phyloP scores from a whole-genome alignment of 78 protist genomes.

The Paratrimastix pyriformis region DNA sequence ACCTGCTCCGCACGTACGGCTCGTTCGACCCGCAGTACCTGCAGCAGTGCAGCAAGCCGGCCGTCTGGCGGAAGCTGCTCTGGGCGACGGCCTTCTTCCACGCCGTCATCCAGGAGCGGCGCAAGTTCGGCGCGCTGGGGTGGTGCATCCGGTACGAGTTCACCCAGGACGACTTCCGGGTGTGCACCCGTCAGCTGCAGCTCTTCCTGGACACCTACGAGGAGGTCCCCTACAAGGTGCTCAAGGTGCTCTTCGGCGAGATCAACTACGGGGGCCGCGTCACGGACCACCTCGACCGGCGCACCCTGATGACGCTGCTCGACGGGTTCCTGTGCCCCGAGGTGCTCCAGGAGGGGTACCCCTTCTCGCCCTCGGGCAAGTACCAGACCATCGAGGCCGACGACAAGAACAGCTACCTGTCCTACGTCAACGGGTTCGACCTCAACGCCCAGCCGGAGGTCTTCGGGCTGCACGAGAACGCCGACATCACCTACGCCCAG shows the following conservation, averaged over 20 bases:
- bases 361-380: constrained; percentile 35
- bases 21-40: constrained; percentile 33
- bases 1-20: constrained; percentile 42
- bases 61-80: constrained; percentile 39
- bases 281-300: constrained; percentile 80
- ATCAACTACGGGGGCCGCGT: constrained; percentile 88
- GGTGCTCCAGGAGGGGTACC: constrained; percentile 35
- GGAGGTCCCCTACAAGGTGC: constrained; percentile 59
- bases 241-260: constrained; percentile 51
- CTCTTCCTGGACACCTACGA: constrained; percentile 53
- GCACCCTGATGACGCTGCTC: constrained; percentile 47
- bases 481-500: constrained; percentile 61
- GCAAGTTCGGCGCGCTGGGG: constrained; percentile 68
- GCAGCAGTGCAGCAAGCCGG: constrained; percentile 25
- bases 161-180: constrained; percentile 46
- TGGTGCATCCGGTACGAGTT: constrained; percentile 75
- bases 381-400: constrained; percentile 18
- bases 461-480: constrained; percentile 78
- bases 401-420: not conserved
- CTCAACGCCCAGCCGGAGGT: constrained; percentile 58
- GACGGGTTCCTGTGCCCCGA: constrained; percentile 17
- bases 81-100: constrained; percentile 62
- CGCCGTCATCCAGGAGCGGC: constrained; percentile 63
- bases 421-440: constrained; percentile 22
- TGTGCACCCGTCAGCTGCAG: constrained; percentile 44